These are phyloP conservation scores for Phlyctochytrium bullatum DNA, from an alignment of 192 early-diverging fungal species.

Conservation along the genomic window DNA sequence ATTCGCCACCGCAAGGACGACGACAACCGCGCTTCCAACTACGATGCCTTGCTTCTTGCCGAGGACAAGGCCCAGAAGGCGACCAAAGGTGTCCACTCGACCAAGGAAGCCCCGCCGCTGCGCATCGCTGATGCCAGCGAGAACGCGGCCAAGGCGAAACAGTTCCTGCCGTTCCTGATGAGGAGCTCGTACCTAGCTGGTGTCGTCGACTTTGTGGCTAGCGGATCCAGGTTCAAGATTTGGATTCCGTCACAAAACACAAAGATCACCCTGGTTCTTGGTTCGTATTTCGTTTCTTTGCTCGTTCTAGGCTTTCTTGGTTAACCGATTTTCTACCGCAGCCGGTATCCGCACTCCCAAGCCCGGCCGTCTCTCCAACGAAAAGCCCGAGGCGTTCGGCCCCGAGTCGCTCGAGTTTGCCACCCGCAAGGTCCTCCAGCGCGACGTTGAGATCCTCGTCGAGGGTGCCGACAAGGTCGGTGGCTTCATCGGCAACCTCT, in stretches of 20 bases:
- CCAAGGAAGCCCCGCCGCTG: slow-evolving; percentile 73
- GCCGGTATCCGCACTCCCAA: slow-evolving; percentile 80
- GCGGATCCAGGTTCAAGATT: slow-evolving; percentile 80
- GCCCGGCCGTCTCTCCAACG: slow-evolving; percentile 59
- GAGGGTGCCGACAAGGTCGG: slow-evolving; percentile 90
- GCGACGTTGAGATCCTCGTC: slow-evolving; percentile 88
- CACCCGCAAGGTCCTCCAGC: slow-evolving; percentile 69
- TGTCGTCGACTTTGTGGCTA: slow-evolving; percentile 84
- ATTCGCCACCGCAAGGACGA: slow-evolving; percentile 84
- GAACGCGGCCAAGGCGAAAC: slow-evolving; percentile 75
- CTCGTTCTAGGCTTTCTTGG: not conserved
- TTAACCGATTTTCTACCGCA: not conserved
- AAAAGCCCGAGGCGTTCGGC: slow-evolving; percentile 84
- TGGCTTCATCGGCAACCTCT: slow-evolving; percentile 88
- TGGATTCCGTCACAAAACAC: slow-evolving; percentile 82
- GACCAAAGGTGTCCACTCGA: slow-evolving; percentile 77
- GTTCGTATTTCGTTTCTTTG: slow-evolving; percentile 7
- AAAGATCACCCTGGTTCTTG: slow-evolving; percentile 81
- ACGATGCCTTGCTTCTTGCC: slow-evolving; percentile 81
- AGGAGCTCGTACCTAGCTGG: slow-evolving; percentile 69
- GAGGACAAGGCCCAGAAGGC: slow-evolving; percentile 73
- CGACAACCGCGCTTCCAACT: slow-evolving; percentile 78
- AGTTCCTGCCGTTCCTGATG: slow-evolving; percentile 82
- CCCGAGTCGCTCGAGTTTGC: slow-evolving; percentile 76
- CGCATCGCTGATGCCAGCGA: slow-evolving; percentile 82